phyloP scores from a whole-genome alignment of 352 stramenopile genomes.

The Phytopythium helicoides region DNA sequence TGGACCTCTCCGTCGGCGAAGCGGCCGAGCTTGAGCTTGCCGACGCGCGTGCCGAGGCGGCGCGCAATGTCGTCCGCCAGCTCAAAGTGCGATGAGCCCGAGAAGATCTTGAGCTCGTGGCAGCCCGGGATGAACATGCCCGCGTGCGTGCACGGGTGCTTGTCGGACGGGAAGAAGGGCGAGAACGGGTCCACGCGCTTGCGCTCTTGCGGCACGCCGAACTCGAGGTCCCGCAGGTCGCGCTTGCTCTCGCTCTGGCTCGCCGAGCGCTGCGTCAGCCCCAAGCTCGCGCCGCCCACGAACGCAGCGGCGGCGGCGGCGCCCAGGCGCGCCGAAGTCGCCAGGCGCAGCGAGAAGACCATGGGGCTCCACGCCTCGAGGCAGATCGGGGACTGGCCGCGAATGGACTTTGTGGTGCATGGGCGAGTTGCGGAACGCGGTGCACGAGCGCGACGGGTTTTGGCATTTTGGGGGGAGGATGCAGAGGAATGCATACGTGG shows the following conservation, averaged over 20 bases:
- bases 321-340: conserved; percentile 29
- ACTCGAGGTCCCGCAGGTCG: conserved; percentile 83
- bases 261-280: conserved; percentile 33
- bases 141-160: conserved; percentile 88
- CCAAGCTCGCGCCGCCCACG: conserved; percentile 44
- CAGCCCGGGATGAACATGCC: conserved; percentile 92
- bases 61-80: conserved; percentile 90
- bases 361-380: conserved; percentile 18
- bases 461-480: too few species aligned
- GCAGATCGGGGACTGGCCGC: too few species aligned
- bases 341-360: conserved; percentile 61
- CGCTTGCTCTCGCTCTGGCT: conserved; percentile 53
- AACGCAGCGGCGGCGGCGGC: conserved; percentile 46
- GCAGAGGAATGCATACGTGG: neutral
- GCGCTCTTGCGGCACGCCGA: conserved; percentile 81
- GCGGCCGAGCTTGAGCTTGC: conserved; percentile 84
- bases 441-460: too few species aligned
- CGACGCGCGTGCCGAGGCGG: conserved; percentile 82
- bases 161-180: conserved; percentile 88
- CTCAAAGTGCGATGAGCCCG: conserved; percentile 88
- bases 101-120: conserved; percentile 93
- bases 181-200: conserved; percentile 89
- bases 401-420: too few species aligned
- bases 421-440: too few species aligned
- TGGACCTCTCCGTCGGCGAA: conserved; percentile 94